phyloP scores from a whole-genome alignment of 768 basidiomycete species.

The Basidioascus undulatus region DNA sequence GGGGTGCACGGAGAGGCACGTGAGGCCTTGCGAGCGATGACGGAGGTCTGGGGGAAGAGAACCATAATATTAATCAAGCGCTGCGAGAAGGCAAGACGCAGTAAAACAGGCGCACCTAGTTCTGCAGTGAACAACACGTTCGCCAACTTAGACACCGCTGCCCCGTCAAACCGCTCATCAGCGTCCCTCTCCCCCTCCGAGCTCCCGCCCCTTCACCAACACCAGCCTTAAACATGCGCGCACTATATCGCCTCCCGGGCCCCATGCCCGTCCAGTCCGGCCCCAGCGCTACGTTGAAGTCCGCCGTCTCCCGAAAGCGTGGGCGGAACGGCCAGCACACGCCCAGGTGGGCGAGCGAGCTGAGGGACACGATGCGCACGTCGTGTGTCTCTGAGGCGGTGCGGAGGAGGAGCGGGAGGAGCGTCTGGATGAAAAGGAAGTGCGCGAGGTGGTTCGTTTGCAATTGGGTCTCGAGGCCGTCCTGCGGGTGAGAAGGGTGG shows the following conservation, averaged over 20 bases:
- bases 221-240: background rate
- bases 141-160: background rate
- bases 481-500: background rate
- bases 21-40: background rate
- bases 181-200: too few species aligned
- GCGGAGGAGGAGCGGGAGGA: conserved; percentile 3
- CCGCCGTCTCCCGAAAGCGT: background rate
- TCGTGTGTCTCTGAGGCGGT: conserved; percentile 2
- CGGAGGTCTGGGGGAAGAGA: background rate
- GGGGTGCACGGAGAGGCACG: background rate
- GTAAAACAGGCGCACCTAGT: too few species aligned
- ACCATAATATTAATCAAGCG: background rate
- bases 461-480: conserved; percentile 7
- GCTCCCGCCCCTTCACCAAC: too few species aligned
- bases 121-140: conserved; percentile 1
- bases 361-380: conserved; percentile 5
- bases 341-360: conserved; percentile 6
- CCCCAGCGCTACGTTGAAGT: conserved; percentile 1
- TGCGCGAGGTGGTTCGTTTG: conserved; percentile 7
- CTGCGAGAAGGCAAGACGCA: background rate
- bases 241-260: background rate
- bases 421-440: conserved; percentile 2
- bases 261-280: background rate
- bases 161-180: too few species aligned
- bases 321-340: background rate